Base-by-base conservation (phyloP, 345 rosid species). In the Hirschfeldia incana region DNA sequence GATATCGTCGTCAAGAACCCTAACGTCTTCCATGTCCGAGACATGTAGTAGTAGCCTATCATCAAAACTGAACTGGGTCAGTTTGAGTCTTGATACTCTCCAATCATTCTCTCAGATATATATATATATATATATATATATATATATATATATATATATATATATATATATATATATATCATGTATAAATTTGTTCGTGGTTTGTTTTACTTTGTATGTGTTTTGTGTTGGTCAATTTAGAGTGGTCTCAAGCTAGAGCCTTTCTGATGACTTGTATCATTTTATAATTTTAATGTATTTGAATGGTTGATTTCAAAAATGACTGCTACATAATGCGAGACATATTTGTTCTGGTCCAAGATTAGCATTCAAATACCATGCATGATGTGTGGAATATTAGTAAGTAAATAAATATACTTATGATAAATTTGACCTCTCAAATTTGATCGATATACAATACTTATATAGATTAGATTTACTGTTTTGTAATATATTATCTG, bases 1-100 rank as follows among this genome's bases (percentile, higher is more conserved):
- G 98, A 92, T 71, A 86, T 94, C 17, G 98, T 94, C 72, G 70
- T 94, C 33, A 94, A 94, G 86, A 85, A 90, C 81, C 97, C 95
- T 32, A 88, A 89, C 68, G 42, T 90, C 81, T 94, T 94, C 88
- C 94, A 86, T 55, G 98, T 92, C 69, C 82, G 90, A 1, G 95
- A 92, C 69, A 78, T 73, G 74, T 89, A 75, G 74, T 87, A 66
- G 33, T 12, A 66, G 33, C 16, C 42, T 3, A 64, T 32, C 71
- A 62, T 74, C 17, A 68, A 44, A 27, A 15, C 21, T 4, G 67
- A 61, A 10, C 51, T 65, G 73, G 69, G 13, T 59, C 60, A 37
- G 3, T 33, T 55, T 57, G 61, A 57, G 28, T 57, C 61, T 57
- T 72, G 63, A 46, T 13, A 57, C 51, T 51, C 32, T 27, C 65